Evolutionary conservation across 257 asterid species (phyloP), one percentile per base, ranked within the genome.

Genomic region (Solanum arcanum): DNA sequence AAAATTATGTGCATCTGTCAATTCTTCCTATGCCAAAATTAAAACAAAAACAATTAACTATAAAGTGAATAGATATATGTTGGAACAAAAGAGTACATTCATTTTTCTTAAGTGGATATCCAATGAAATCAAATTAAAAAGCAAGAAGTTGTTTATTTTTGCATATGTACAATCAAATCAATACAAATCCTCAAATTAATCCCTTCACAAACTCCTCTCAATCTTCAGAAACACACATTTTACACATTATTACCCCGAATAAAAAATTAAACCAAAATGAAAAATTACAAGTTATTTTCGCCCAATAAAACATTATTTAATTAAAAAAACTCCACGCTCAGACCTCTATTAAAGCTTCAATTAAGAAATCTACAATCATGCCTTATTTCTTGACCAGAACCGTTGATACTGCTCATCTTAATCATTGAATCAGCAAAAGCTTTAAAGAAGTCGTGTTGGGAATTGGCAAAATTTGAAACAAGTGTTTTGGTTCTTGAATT

Each of bases 381-480:
- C 68, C 98, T 90, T 59, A 94, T 89, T 90, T 95, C 98, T 88
- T 89, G 89, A 20, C 95, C 96, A 25, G 83, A 90, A 60, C 95
- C 94, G 86, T 12, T 82, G 6, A 96, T 91, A 89, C 94, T 90
- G 76, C 98, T 94, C 98, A 96, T 95, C 88, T 91, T 94, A 92
- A 95, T 92, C 98, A 95, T 96, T 0, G 99, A 95, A 88, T 88
- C 90, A 1, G 70, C 94, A 92, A 96, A 96, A 7, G 94, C 98
- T 68, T 88, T 88, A 70, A 56, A 90, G 75, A 95, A 95, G 23
- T 92, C 93, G 20, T 92, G 49, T 33, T 93, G 92, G 6, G 96
- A 94, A 68, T 39, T 68, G 8, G 98, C 96, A 62, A 78, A 96
- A 49, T 91, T 94, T 0, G 89, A 82, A 46, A 92, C 96, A 91